Evolutionary conservation across 805 yeast genomes (phyloP), one percentile per base, ranked within the genome.

Genomic region (Candida golubevii): DNA sequence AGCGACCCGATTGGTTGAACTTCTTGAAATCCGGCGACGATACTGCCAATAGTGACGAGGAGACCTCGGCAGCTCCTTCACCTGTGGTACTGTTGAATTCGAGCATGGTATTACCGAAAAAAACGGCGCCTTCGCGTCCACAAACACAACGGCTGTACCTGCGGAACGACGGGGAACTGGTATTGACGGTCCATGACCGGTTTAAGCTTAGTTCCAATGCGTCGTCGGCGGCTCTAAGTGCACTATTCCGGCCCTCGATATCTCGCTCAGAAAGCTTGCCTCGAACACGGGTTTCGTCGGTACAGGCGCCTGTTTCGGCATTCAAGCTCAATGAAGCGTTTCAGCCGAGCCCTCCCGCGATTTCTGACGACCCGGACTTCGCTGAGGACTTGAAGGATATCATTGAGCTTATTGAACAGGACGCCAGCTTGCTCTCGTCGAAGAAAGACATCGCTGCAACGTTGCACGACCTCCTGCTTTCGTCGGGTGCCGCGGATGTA

Each of bases 391-490:
- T 80, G 23, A 70, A 69, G 48, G 78, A 76, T 14, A 69, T 80
- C 41, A 73, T 80, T 18, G 60, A 65, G 29, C 60, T 80, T 14
- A 55, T 80, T 7, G 80, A 75, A 49, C 67, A 65, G 30, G 66
- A 63, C 29, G 47, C 57, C 12, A 61, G 60, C 27, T 55, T 37
- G 57, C 58, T 50, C 54, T 62, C 61, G 35, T 59, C 63, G 39
- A 61, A 63, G 41, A 55, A 66, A 23, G 70, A 74, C 50, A 61
- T 77, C 15, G 80, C 82, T 0, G 66, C 77, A 26, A 74, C 77
- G n/a, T 61, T 82, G 29, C 85, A 80, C 47, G 77, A 79, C 48
- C 60, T 82, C 29, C 77, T 85, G 1, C 61, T 81, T 3, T 60
- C 78, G 1, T 69, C 75, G 12, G 68, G 56, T 30, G 48, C 49